Conservation (phyloP, 75 land plant species). For the Selaginella moellendorffii region DNA sequence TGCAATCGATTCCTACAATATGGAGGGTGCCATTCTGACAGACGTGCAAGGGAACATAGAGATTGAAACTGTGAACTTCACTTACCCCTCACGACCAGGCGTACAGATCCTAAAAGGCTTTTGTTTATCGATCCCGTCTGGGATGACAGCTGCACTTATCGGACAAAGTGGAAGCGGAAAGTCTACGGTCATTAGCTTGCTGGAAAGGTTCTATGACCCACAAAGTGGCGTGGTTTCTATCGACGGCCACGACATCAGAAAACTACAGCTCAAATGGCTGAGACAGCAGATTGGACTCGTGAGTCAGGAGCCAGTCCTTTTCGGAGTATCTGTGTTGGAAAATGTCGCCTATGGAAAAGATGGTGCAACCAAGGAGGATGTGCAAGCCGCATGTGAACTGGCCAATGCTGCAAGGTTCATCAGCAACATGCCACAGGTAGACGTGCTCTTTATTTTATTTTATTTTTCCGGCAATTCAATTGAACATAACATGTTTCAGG, state of each 20-base stretch:
- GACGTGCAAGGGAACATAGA: background rate
- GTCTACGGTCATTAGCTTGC: background rate
- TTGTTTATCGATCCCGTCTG: conserved; percentile 1
- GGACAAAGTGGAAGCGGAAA: conserved; percentile 10
- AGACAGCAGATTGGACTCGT: conserved; percentile 17
- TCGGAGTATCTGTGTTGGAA: conserved; percentile 12
- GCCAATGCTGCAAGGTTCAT: conserved; percentile 24
- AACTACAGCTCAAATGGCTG: conserved; percentile 6
- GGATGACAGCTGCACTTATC: conserved; percentile 4
- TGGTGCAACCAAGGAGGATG: conserved; percentile 20
- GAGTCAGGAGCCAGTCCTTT: conserved; percentile 25
- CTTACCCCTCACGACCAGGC: conserved; percentile 6
- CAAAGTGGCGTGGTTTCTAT: background rate
- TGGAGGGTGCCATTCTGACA: conserved; percentile 1
- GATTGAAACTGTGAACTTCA: background rate
- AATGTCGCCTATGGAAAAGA: conserved; percentile 21
- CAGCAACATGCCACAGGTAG: conserved; percentile 21
- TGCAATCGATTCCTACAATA: background rate
- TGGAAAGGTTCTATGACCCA: conserved; percentile 11
- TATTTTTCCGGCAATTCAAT: too few species aligned
- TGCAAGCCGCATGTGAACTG: conserved; percentile 14
- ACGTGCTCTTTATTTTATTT: too few species aligned
- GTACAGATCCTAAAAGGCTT: background rate
- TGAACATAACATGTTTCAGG: too few species aligned
- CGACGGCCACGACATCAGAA: background rate